Evolutionary conservation across 345 rosid genomes (phyloP), one percentile per base, ranked within the genome.

Genomic region (Eucalyptus sideroxylon): DNA sequence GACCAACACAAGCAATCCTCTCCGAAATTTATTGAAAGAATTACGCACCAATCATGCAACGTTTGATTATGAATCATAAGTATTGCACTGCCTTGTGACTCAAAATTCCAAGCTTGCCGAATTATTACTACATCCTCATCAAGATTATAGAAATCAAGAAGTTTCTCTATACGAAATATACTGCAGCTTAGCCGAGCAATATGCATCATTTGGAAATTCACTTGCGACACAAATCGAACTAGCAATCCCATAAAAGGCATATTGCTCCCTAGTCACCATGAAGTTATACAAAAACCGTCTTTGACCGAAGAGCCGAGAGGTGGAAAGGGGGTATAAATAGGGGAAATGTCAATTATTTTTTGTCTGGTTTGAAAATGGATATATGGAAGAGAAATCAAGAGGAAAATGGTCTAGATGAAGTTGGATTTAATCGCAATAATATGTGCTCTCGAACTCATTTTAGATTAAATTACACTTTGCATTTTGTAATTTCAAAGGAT

Each of bases 171-270:
- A 9, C 7, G 1, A 34, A 3, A 69, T 34, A 16, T 69, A 11
- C 2, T 5, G 2, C 7, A 72, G 4, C 44, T 17, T 9, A 40
- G 3, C 1, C 2, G 3, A 11, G 4, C 0, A 77, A 1, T 6
- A 3, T 19, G 47, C 1, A 1, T 21, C 1, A 42, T 17, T 34
- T 2, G 14, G 45, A 72, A 6, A 72, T 72, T 16, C 11, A 8
- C 42, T 67, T 0, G 0, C 4, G 11, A 31, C 1, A 1, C 12
- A 6, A 11, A 69, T 31, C 1, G 12, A 31, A 5, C 7, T 31
- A 16, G 42, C 2, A 1, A 16, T 16, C 17, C 23, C 80, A 16
- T 31, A 4, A 31, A n/a, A 67, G 80, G 19, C 80, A 3, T 16
- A 8, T 69, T 69, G 19, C 80, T 31, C 23, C 9, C 6, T 9